Conservation (phyloP, 139 green algal species). For the Chlorella sp. region DNA sequence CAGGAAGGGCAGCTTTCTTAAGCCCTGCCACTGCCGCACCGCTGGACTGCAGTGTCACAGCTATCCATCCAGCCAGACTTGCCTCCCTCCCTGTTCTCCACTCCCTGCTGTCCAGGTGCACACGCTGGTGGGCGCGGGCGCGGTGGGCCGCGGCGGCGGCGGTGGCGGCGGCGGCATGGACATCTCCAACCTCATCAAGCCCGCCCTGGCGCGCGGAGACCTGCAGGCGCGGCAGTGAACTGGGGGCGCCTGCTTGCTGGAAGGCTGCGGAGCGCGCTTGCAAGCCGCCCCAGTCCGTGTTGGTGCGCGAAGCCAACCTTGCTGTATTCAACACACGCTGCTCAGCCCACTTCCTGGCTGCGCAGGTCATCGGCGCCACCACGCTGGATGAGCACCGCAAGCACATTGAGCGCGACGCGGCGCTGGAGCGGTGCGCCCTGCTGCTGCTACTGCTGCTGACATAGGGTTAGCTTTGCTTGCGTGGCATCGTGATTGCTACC, state of each 20-base stretch:
- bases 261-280: no score
- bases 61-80: no score
- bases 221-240: conserved; percentile 33
- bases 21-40: no score
- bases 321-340: no score
- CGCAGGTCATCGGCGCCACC: conserved; percentile 85
- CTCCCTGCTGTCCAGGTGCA: conserved; percentile 72
- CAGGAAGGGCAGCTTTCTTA: no score
- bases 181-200: conserved; percentile 97
- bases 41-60: no score
- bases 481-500: no score
- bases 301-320: no score
- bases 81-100: not conserved
- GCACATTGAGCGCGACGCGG: conserved; percentile 96
- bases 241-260: no score
- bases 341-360: no score
- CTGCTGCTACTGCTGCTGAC: not conserved
- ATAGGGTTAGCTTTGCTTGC: no score
- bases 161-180: conserved; percentile 92
- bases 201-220: conserved; percentile 80
- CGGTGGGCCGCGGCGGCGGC: conserved; percentile 59
- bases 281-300: no score
- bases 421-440: conserved; percentile 75
- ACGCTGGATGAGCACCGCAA: conserved; percentile 86
- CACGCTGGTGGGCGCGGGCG: conserved; percentile 92